phyloP scores from a whole-genome alignment of 345 rosid genomes.

The Salix koriyanagi region DNA sequence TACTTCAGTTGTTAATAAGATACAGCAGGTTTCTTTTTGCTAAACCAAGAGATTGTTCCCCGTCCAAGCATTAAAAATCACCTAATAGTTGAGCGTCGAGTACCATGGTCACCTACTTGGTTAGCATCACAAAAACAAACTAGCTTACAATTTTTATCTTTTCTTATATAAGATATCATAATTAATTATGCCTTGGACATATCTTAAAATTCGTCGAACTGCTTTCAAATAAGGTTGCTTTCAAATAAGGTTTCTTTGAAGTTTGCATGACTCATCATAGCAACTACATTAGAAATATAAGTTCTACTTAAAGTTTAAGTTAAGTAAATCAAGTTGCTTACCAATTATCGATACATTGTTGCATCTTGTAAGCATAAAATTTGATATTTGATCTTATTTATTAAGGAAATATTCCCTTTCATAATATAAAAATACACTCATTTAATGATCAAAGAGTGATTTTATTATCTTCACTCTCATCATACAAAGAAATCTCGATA shows the following conservation, averaged over 20 bases:
- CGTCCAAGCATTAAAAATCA: not conserved
- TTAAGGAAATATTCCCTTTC: too few species aligned
- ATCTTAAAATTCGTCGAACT: not conserved
- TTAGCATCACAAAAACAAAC: not conserved
- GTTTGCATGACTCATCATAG: not conserved
- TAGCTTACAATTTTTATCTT: not conserved
- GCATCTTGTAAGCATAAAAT: not conserved
- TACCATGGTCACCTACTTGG: not conserved
- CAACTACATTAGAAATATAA: not conserved
- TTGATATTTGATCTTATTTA: not conserved
- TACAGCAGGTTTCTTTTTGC: not conserved
- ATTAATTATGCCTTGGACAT: not conserved
- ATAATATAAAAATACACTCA: too few species aligned
- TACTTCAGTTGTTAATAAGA: not conserved
- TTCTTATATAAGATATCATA: not conserved
- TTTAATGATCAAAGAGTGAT: too few species aligned
- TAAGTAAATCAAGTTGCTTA: not conserved
- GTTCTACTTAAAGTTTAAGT: not conserved
- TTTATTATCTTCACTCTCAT: too few species aligned
- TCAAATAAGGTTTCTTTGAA: conserved; percentile 5
- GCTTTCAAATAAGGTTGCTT: not conserved
- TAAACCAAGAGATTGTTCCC: not conserved
- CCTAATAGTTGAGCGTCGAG: not conserved
- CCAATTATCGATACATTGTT: not conserved
- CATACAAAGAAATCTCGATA: too few species aligned